These are phyloP conservation scores for Agaricus bisporus DNA, from an alignment of 768 basidiomycete genomes.

Conservation along the genomic window DNA sequence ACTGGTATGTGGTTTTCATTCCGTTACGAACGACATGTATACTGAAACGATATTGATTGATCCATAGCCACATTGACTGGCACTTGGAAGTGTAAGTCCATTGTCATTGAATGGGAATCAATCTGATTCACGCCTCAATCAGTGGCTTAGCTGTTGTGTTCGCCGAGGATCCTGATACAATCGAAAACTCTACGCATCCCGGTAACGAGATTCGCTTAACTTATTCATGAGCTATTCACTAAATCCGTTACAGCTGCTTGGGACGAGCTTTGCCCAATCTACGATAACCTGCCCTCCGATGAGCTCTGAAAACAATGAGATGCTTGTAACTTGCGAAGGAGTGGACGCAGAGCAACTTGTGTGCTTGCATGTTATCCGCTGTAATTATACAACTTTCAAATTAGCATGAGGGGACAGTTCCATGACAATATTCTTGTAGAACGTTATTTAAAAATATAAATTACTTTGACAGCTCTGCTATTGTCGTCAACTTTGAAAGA, in stretches of 20 bases:
- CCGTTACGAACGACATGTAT: neutral
- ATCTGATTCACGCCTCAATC: neutral
- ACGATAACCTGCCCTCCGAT: slow-evolving; percentile 9
- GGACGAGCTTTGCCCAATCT: slow-evolving; percentile 20
- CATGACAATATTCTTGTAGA: too few species aligned
- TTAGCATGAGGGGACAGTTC: too few species aligned
- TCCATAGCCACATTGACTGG: slow-evolving; percentile 34
- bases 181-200: neutral
- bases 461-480: too few species aligned
- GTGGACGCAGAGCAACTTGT: slow-evolving; percentile 8
- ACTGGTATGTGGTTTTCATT: slow-evolving; percentile 25
- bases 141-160: slow-evolving; percentile 30
- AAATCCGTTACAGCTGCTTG: slow-evolving; percentile 16
- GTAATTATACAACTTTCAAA: neutral
- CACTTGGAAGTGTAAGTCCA: slow-evolving; percentile 25
- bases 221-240: neutral
- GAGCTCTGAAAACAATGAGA: neutral
- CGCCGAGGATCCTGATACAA: slow-evolving; percentile 21
- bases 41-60: neutral
- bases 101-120: neutral
- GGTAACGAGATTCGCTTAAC: neutral
- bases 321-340: neutral
- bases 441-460: slow-evolving; percentile 6
- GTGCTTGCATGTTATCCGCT: neutral
- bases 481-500: too few species aligned